These are phyloP conservation scores for Cryptococcus deneoformans DNA, from an alignment of 1,284 basidiomycete species.

Conservation along the genomic window DNA sequence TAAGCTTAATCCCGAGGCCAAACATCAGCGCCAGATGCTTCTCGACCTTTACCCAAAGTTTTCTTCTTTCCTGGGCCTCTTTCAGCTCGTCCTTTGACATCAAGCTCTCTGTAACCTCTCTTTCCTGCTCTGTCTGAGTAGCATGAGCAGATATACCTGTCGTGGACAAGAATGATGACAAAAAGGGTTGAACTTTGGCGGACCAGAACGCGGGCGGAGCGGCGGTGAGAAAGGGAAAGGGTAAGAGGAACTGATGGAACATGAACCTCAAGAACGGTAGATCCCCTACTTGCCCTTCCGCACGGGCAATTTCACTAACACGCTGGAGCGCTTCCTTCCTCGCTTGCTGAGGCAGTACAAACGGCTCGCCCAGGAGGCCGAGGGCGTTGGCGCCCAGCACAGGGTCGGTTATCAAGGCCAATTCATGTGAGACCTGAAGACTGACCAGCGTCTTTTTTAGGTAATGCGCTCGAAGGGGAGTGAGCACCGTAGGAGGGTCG, in stretches of 20 bases:
- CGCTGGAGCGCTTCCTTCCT: constrained; percentile 54
- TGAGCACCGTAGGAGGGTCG: constrained; percentile 53
- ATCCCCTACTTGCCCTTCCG: constrained; percentile 52
- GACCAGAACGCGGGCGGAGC: constrained; percentile 87
- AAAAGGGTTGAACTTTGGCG: constrained; percentile 88
- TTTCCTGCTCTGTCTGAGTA: constrained; percentile 42
- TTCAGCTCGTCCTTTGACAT: constrained; percentile 55
- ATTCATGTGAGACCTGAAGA: constrained; percentile 75
- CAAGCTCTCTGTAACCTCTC: constrained; percentile 32
- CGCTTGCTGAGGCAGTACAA: constrained; percentile 58
- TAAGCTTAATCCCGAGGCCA: constrained; percentile 73
- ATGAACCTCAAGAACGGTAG: constrained; percentile 83
- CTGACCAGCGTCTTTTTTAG: constrained; percentile 92
- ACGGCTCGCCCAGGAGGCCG: constrained; percentile 82
- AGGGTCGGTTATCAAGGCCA: constrained; percentile 63
- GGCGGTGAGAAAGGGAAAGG: constrained; percentile 85
- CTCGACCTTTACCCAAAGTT: constrained; percentile 68
- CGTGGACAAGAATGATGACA: constrained; percentile 69
- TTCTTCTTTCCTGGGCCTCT: constrained; percentile 58
- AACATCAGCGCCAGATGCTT: constrained; percentile 78
- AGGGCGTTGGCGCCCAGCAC: constrained; percentile 65
- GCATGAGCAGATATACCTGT: constrained; percentile 49
- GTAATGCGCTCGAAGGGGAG: constrained; percentile 86
- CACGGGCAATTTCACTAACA: constrained; percentile 21
- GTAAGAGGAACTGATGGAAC: constrained; percentile 84